Base-by-base conservation (phyloP, 176 grass and related monocot species). In the Ensete ventricosum region DNA sequence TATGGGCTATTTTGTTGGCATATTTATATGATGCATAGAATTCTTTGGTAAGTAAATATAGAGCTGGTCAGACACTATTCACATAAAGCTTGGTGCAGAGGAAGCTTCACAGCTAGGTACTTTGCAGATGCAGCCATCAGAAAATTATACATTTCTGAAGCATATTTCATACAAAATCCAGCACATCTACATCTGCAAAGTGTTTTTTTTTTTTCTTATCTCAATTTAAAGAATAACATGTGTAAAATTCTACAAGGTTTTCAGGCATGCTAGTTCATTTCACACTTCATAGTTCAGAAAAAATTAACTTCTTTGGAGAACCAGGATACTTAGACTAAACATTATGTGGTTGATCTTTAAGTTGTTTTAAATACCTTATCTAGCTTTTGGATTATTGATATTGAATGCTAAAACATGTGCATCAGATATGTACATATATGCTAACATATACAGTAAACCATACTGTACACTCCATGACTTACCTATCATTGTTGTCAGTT, bases 401-500 rank as follows among this genome's bases (percentile, higher is more conserved):
- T 65, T 65, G 22, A 1, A 65, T 50, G 14, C 7, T 16, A 55
- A 17, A 73, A 73, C 22, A 29, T 55, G 52, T 29, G 13, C 20
- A 29, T 53, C 14, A 21, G 34, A 55, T 57, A 52, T 69, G 23
- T 23, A 55, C 50, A 9, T 12, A 22, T 2, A 22, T 82, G 1
- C 2, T 49, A 50, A 9, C 24, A 1, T 19, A 72, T 60, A 12
- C 64, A 26, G 65, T 11, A 19, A 12, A 9, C 22, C 49, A 65
- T 63, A 19, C 12, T 0, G 21, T 62, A 49, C 9, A 59, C 13
- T 14, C 23, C 55, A 54, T 48, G 19, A 9, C 26, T 76, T 84
- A 93, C 90, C 94, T 84, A 57, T 98, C 88, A 66, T 83, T 93
- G 81, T 98, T 93, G 80, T 98, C 88, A 55, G 94, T 93, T 82